phyloP scores from a whole-genome alignment of 2,329 filamentous ascomycete genomes.

The Trichoderma sp. region DNA sequence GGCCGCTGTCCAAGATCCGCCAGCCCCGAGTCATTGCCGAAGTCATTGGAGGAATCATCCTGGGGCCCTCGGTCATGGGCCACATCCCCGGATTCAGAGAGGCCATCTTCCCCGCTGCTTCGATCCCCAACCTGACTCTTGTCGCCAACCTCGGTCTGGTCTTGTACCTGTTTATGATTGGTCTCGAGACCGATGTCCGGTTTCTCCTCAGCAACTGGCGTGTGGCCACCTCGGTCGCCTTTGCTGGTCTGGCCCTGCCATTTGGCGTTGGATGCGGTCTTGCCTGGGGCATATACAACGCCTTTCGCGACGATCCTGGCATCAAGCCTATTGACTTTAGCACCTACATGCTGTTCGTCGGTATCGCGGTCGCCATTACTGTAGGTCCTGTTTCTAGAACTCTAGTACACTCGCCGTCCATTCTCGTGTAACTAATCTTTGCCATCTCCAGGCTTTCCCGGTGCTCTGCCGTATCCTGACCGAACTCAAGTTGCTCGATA shows the following conservation, averaged over 20 bases:
- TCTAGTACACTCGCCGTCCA: constrained; percentile 63
- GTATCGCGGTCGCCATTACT: constrained; percentile 91
- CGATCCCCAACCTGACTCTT: constrained; percentile 73
- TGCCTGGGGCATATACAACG: constrained; percentile 76
- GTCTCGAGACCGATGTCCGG: constrained; percentile 81
- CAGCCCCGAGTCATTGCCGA: constrained; percentile 84
- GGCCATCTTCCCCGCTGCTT: constrained; percentile 74
- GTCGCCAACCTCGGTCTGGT: constrained; percentile 83
- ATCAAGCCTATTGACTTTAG: constrained; percentile 51
- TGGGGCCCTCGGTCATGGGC: constrained; percentile 87
- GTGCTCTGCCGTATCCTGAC: constrained; percentile 93
- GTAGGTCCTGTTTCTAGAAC: constrained; percentile 28
- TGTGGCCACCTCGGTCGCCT: constrained; percentile 73
- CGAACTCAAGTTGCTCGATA: constrained; percentile 81
- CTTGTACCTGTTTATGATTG: constrained; percentile 85
- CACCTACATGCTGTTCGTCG: constrained; percentile 73
- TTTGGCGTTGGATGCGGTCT: constrained; percentile 82
- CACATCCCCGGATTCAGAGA: constrained; percentile 76
- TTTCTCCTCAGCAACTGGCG: constrained; percentile 80
- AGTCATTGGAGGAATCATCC: constrained; percentile 79
- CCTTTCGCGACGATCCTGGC: constrained; percentile 59
- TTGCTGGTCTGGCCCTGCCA: constrained; percentile 78
- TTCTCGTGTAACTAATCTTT: constrained; percentile 75
- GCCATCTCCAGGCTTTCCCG: constrained; percentile 69
- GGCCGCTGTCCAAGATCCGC: constrained; percentile 72